These are phyloP conservation scores for Pseudogymnoascus sp. DNA, from an alignment of 2,329 filamentous ascomycete species.

Conservation along the genomic window DNA sequence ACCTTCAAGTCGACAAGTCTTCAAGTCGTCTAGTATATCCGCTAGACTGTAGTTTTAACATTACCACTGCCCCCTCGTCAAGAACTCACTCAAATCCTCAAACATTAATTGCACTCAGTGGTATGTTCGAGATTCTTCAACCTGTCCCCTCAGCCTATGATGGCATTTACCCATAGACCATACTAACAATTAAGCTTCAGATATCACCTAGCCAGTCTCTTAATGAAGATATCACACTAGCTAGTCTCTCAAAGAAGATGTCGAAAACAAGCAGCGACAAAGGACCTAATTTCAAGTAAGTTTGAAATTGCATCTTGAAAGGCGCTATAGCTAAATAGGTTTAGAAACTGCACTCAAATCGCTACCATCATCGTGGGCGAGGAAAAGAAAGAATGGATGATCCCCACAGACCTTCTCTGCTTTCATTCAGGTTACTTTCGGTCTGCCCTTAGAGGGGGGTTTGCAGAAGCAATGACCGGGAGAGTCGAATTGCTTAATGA, in stretches of 20 bases:
- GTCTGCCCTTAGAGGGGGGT: background rate
- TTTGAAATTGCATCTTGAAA: background rate
- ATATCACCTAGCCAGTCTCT: background rate
- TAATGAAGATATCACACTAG: background rate
- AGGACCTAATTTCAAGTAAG: background rate
- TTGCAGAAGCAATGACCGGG: background rate
- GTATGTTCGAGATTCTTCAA: background rate
- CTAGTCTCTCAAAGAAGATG: background rate
- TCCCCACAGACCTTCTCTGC: background rate
- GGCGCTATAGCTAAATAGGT: background rate
- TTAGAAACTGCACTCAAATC: background rate
- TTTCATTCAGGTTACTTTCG: background rate
- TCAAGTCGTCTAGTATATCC: background rate
- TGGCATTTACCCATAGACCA: background rate
- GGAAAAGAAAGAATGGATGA: background rate
- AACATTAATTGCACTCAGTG: background rate
- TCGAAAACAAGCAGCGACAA: background rate
- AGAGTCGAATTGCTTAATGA: background rate
- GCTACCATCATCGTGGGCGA: background rate
- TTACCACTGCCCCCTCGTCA: background rate
- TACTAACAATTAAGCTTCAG: background rate
- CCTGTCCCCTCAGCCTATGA: background rate
- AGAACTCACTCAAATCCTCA: background rate
- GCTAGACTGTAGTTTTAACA: background rate
- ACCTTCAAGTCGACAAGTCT: background rate